Conservation (phyloP, 2,329 filamentous ascomycete species). For the Clarireedia hainanense region DNA sequence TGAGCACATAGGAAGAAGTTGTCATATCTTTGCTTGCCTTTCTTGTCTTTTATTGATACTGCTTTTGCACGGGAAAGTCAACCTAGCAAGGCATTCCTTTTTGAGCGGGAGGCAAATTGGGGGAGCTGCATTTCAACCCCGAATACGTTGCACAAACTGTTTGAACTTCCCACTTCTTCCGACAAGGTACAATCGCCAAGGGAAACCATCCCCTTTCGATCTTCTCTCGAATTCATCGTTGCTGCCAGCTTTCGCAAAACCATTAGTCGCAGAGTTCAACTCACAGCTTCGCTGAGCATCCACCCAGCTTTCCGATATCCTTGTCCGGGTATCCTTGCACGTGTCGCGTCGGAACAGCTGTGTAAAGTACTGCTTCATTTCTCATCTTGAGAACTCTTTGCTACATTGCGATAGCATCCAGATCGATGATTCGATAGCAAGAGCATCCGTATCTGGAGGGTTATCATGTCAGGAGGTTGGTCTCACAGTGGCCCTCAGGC, state of each 20-base stretch:
- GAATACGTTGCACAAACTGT: background rate
- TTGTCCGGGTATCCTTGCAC: background rate
- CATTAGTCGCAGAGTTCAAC: background rate
- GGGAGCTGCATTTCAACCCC: slow-evolving; percentile 4
- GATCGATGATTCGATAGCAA: slow-evolving; percentile 15
- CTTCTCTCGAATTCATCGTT: slow-evolving; percentile 3
- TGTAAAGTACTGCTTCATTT: background rate
- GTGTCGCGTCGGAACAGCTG: slow-evolving; percentile 4
- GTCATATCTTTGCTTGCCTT: background rate
- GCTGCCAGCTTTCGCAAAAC: background rate
- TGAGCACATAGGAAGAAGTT: background rate
- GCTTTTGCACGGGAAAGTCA: slow-evolving; percentile 27
- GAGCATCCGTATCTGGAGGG: slow-evolving; percentile 1
- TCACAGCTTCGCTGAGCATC: background rate
- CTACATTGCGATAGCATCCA: background rate
- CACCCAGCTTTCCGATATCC: background rate
- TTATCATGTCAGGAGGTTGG: slow-evolving; percentile 21
- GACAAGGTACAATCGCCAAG: too few species aligned
- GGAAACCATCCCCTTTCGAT: background rate
- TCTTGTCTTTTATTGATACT: background rate
- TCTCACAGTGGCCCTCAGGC: slow-evolving; percentile 16
- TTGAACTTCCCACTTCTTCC: slow-evolving; percentile 1
- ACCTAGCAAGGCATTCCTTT: slow-evolving; percentile 27
- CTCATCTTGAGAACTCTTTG: background rate
- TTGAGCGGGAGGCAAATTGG: slow-evolving; percentile 1